Evolutionary conservation across 441 rosid species (phyloP).

Genomic region (Populus hybrid): DNA sequence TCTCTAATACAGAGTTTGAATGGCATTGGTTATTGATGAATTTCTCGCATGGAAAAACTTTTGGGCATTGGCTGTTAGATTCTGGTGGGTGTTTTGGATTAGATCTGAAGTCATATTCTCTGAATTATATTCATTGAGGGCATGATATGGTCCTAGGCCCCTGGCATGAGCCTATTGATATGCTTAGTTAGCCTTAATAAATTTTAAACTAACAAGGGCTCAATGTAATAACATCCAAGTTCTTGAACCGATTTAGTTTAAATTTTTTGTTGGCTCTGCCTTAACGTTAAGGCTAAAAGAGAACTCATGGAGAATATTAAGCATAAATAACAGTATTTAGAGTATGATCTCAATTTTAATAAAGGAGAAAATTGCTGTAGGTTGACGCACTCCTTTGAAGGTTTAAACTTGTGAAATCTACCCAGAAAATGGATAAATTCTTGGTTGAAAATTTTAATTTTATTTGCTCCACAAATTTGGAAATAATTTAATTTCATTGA

Average conservation of each 20-base stretch:
- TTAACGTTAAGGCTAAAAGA: neutral
- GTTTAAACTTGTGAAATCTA: neutral
- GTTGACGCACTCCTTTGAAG: neutral
- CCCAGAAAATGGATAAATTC: neutral
- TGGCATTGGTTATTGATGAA: neutral
- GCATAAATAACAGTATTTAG: neutral
- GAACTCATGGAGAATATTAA: neutral
- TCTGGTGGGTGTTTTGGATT: neutral
- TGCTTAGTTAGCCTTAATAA: neutral
- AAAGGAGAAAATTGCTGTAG: neutral
- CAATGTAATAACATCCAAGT: neutral
- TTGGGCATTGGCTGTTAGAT: neutral
- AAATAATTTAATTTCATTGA: neutral
- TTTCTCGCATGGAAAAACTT: neutral
- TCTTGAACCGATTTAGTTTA: conserved; percentile 3
- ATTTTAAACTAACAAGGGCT: neutral
- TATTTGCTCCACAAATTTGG: neutral
- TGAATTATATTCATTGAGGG: neutral
- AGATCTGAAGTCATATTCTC: neutral
- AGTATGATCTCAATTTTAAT: neutral
- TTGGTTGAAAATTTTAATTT: neutral
- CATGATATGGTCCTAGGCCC: neutral
- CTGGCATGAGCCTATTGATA: neutral
- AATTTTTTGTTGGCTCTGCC: conserved; percentile 1
- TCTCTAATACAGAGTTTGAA: neutral